Evolutionary conservation across 805 yeast genomes (phyloP).

Genomic region (Candida succiphila): DNA sequence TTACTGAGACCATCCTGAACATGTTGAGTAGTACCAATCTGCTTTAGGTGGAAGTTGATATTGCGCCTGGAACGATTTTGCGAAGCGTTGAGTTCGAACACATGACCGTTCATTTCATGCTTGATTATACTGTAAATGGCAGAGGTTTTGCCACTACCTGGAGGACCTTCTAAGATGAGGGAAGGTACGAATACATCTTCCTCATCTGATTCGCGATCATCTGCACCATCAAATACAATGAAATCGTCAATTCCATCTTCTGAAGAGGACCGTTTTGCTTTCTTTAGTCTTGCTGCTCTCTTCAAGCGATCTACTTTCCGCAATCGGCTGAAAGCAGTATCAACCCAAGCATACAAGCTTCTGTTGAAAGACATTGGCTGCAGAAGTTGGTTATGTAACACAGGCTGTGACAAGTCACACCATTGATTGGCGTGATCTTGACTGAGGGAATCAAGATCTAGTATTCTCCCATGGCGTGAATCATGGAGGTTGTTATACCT

Average conservation of each 20-base stretch:
- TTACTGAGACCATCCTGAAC: constrained; percentile 4
- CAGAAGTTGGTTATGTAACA: constrained; percentile 22
- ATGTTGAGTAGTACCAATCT: constrained; percentile 71
- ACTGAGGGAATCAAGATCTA: neutral
- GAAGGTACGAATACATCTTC: constrained; percentile 47
- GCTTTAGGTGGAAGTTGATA: constrained; percentile 53
- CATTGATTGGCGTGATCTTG: constrained; percentile 18
- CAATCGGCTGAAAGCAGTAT: constrained; percentile 25
- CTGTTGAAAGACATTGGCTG: constrained; percentile 16
- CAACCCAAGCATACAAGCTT: constrained; percentile 29
- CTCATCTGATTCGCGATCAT: constrained; percentile 21
- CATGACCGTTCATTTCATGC: constrained; percentile 49
- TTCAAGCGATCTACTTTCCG: constrained; percentile 18
- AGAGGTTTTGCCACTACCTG: constrained; percentile 73
- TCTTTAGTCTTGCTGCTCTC: constrained; percentile 12
- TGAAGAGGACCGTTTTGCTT: constrained; percentile 8
- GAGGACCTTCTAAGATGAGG: constrained; percentile 56
- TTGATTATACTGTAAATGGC: constrained; percentile 59
- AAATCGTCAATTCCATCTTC: constrained; percentile 23
- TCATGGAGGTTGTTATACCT: constrained; percentile 5
- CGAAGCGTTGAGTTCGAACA: constrained; percentile 76
- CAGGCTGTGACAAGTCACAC: constrained; percentile 37
- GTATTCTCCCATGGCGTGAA: constrained; percentile 5
- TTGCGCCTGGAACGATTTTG: constrained; percentile 66
- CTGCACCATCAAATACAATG: constrained; percentile 20